A percentile compares a stretch with the other conserved stretches of the same genome.
These are phyloP conservation scores for Saturnispora sekii DNA, from an alignment of 805 yeast species.

Conservation along the genomic window DNA sequence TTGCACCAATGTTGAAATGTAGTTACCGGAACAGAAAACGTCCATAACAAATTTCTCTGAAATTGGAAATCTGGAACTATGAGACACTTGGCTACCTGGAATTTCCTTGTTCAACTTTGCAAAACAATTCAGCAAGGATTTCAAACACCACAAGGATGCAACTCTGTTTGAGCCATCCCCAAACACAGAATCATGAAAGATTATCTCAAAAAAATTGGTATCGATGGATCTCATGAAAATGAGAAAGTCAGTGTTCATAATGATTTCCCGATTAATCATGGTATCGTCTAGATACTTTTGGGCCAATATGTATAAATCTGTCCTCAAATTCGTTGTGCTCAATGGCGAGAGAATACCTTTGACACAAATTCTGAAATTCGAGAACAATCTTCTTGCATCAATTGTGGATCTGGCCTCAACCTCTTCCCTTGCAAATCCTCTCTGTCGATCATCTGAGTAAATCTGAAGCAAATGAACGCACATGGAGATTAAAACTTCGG, in stretches of 20 bases:
- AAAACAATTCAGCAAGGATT: slow-evolving; percentile 28
- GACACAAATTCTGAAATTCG: slow-evolving; percentile 65
- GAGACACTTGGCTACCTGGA: too few species aligned
- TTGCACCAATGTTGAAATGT: slow-evolving; percentile 54
- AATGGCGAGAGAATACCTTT: slow-evolving; percentile 64
- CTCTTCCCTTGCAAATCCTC: slow-evolving; percentile 21
- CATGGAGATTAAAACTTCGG: slow-evolving; percentile 69
- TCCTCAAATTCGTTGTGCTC: slow-evolving; percentile 57
- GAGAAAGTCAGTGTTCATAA: slow-evolving; percentile 34
- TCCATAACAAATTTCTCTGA: slow-evolving; percentile 50
- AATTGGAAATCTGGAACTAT: slow-evolving; percentile 24
- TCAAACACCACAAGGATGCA: slow-evolving; percentile 67
- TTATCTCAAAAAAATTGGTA: slow-evolving; percentile 44
- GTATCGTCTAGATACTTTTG: slow-evolving; percentile 54
- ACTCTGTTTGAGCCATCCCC: slow-evolving; percentile 73
- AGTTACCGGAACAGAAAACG: slow-evolving; percentile 52
- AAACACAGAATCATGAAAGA: slow-evolving; percentile 69
- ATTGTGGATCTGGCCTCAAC: slow-evolving; percentile 26
- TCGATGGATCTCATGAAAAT: slow-evolving; percentile 55
- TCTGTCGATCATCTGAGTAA: slow-evolving; percentile 37
- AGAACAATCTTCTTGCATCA: slow-evolving; percentile 46
- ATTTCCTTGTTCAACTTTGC: slow-evolving; percentile 31
- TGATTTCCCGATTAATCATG: slow-evolving; percentile 30
- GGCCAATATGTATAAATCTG: slow-evolving; percentile 69
- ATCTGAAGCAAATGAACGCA: slow-evolving; percentile 61